Conservation (phyloP, 2,329 filamentous ascomycete species). For the Arthrobotrys megalospora region DNA sequence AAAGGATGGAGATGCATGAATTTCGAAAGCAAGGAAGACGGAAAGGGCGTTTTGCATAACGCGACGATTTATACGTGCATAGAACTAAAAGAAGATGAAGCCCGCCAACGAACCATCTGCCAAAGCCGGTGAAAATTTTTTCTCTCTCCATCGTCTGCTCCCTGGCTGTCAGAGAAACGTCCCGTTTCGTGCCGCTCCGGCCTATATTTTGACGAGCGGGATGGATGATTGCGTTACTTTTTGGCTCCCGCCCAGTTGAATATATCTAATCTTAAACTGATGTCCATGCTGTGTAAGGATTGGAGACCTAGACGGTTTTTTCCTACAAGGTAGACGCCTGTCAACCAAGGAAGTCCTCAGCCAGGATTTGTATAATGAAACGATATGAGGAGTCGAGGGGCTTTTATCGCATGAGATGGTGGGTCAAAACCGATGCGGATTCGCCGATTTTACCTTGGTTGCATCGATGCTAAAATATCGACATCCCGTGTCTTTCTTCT, state of each 20-base stretch:
- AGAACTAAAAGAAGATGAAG: constrained; percentile 30
- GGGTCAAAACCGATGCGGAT: constrained; percentile 45
- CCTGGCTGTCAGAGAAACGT: constrained; percentile 50
- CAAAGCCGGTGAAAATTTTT: constrained; percentile 40
- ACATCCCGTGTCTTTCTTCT: constrained; percentile 60
- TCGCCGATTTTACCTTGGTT: constrained; percentile 56
- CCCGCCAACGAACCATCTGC: constrained; percentile 39
- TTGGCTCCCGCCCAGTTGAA: constrained; percentile 42
- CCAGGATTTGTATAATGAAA: constrained; percentile 40
- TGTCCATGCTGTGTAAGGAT: constrained; percentile 49
- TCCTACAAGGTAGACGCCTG: constrained; percentile 47
- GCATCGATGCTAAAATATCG: constrained; percentile 61
- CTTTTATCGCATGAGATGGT: constrained; percentile 54
- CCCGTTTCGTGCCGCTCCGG: constrained; percentile 61
- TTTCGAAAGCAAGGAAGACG: constrained; percentile 57
- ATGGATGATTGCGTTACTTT: constrained; percentile 61
- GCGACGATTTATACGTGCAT: constrained; percentile 55
- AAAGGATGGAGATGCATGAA: constrained; percentile 43
- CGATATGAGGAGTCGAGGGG: constrained; percentile 28
- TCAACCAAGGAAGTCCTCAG: constrained; percentile 24
- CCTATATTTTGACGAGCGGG: constrained; percentile 48
- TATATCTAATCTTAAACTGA: constrained; percentile 56
- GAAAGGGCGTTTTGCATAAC: constrained; percentile 57
- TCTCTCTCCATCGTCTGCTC: constrained; percentile 9
- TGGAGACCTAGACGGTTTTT: constrained; percentile 14